Conservation (phyloP, 352 stramenopile genomes). For the Globisporangium acanthophoron region DNA sequence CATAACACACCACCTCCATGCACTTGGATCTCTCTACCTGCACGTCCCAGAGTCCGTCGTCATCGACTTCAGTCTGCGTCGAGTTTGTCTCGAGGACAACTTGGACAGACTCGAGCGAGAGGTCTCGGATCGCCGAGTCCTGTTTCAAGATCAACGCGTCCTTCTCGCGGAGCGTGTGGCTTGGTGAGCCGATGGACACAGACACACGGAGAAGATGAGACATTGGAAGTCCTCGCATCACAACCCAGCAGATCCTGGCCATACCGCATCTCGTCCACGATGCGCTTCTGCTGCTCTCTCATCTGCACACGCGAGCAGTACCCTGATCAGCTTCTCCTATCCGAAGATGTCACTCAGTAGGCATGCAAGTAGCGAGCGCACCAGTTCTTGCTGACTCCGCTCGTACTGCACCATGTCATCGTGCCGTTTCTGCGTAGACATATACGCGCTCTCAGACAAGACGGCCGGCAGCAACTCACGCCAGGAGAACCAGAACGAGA, state of each 20-base stretch:
- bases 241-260: too few relatives aligned
- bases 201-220: not conserved
- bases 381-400: constrained; percentile 37
- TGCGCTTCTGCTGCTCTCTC: constrained; percentile 38
- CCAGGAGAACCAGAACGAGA: not conserved
- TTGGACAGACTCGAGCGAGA: constrained; percentile 26
- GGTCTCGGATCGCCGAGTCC: constrained; percentile 32
- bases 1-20: not conserved
- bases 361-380: constrained; percentile 2
- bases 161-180: constrained; percentile 40
- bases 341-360: not conserved
- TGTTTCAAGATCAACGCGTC: constrained; percentile 42
- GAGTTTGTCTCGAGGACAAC: constrained; percentile 14
- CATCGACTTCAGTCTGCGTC: constrained; percentile 59
- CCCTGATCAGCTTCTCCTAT: too few relatives aligned
- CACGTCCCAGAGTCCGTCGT: constrained; percentile 68
- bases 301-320: constrained; percentile 12
- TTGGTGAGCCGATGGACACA: not conserved
- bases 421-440: constrained; percentile 28
- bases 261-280: constrained; percentile 58
- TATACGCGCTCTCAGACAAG: not conserved
- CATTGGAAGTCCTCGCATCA: too few relatives aligned
- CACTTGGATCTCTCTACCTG: constrained; percentile 19
- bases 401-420: constrained; percentile 40
- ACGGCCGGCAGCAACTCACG: not conserved